These are phyloP conservation scores for Cystobasidium slooffiae DNA, from an alignment of 1,284 basidiomycete genomes.

Conservation along the genomic window DNA sequence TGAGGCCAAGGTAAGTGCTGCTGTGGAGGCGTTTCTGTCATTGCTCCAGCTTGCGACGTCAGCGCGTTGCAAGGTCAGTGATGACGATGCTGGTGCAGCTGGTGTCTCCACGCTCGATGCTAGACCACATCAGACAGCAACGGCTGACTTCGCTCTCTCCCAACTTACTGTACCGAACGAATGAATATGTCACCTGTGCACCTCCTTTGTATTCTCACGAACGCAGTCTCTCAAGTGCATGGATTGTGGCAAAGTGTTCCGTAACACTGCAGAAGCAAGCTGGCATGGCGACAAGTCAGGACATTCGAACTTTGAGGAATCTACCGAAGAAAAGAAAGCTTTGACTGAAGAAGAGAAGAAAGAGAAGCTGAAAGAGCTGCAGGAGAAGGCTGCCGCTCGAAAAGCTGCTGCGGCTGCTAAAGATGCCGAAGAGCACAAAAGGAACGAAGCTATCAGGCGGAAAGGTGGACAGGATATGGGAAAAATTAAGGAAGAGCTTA, in stretches of 20 bases:
- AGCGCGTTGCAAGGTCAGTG: too few relatives aligned
- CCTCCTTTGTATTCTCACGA: too few relatives aligned
- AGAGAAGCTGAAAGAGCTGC: constrained; percentile 64
- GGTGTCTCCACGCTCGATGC: too few relatives aligned
- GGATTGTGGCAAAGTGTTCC: constrained; percentile 82
- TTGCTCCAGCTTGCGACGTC: neutral
- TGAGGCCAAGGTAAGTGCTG: constrained; percentile 40
- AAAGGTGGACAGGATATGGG: constrained; percentile 81
- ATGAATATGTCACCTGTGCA: neutral
- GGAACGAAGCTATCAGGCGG: constrained; percentile 77
- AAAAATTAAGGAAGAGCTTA: constrained; percentile 69
- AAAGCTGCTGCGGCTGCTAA: constrained; percentile 68
- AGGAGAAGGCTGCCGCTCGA: constrained; percentile 76
- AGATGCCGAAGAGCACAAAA: constrained; percentile 70
- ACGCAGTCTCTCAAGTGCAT: constrained; percentile 75
- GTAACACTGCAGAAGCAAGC: constrained; percentile 83
- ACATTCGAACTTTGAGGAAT: constrained; percentile 75
- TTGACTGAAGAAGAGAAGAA: constrained; percentile 94
- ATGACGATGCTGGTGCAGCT: too few relatives aligned
- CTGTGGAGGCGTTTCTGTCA: constrained; percentile 12
- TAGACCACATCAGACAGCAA: too few relatives aligned
- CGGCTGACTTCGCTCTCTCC: too few relatives aligned
- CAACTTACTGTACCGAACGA: too few relatives aligned
- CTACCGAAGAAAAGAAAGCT: constrained; percentile 91
- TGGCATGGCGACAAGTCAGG: constrained; percentile 84